Conservation (phyloP, 306 rosid species). For the Alnus glutinosa region DNA sequence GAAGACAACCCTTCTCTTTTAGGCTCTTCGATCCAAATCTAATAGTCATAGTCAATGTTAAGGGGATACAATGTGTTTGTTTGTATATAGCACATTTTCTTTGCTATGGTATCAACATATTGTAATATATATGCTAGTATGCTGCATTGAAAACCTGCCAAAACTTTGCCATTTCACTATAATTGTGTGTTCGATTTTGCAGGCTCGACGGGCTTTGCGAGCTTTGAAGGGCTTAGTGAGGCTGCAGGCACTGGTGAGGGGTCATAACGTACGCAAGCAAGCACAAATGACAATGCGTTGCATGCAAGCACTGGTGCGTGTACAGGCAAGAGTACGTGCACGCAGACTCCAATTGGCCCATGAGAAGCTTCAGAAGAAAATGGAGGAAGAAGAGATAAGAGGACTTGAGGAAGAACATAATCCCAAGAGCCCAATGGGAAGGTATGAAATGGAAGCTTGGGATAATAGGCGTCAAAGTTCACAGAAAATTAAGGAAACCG, state of each 20-base stretch:
- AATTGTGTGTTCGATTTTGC: slow-evolving; percentile 7
- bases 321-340: slow-evolving; percentile 78
- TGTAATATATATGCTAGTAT: too few relatives aligned
- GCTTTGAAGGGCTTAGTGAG: slow-evolving; percentile 92
- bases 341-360: slow-evolving; percentile 62
- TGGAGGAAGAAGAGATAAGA: slow-evolving; percentile 21
- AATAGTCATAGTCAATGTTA: too few relatives aligned
- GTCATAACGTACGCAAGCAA: slow-evolving; percentile 90
- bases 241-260: slow-evolving; percentile 90
- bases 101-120: too few relatives aligned
- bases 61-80: too few relatives aligned
- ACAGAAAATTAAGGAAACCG: slow-evolving; percentile 46
- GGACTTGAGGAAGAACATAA: slow-evolving; percentile 28
- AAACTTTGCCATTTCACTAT: neutral
- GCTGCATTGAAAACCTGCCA: neutral
- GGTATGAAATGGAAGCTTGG: slow-evolving; percentile 35
- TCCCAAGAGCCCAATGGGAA: slow-evolving; percentile 47
- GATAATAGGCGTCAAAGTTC: slow-evolving; percentile 47
- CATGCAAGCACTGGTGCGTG: slow-evolving; percentile 93
- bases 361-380: slow-evolving; percentile 45
- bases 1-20: too few relatives aligned
- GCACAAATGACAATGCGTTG: slow-evolving; percentile 96
- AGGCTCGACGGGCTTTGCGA: slow-evolving; percentile 90
- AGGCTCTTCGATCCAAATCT: too few relatives aligned
- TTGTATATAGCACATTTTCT: too few relatives aligned